phyloP scores from a whole-genome alignment of 352 stramenopile genomes.

The Pythium pyrilobum region DNA sequence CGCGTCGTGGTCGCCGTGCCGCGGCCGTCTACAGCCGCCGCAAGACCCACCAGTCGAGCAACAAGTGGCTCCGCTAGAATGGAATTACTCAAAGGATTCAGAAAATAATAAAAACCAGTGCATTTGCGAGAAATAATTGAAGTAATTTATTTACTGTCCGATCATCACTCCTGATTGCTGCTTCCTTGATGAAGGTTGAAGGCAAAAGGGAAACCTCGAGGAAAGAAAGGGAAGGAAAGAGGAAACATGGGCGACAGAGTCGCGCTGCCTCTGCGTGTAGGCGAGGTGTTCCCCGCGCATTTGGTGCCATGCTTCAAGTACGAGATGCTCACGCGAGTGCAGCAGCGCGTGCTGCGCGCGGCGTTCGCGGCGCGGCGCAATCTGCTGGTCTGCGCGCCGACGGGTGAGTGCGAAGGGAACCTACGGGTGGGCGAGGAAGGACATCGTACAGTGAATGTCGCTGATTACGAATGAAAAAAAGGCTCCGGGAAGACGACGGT shows the following conservation, averaged over 20 bases:
- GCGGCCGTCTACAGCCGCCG: constrained; percentile 54
- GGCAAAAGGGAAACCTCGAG: constrained; percentile 2
- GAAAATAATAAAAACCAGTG: neutral
- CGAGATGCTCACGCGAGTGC: constrained; percentile 35
- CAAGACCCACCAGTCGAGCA: constrained; percentile 54
- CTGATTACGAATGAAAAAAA: constrained; percentile 1
- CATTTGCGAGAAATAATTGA: no score
- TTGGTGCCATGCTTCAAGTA: constrained; percentile 40
- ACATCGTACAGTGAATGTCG: no score
- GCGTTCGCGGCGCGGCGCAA: constrained; percentile 29
- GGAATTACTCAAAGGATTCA: neutral
- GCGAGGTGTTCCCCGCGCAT: constrained; percentile 29
- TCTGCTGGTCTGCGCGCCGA: constrained; percentile 40
- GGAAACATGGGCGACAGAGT: neutral
- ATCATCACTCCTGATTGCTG: constrained; percentile 43
- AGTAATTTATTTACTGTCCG: neutral
- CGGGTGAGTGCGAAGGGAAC: constrained; percentile 16
- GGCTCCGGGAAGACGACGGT: constrained; percentile 44
- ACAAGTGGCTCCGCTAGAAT: neutral
- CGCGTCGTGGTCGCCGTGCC: constrained; percentile 49
- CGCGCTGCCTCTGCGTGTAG: constrained; percentile 10
- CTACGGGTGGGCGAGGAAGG: neutral
- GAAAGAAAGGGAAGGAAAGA: neutral
- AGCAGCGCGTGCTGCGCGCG: constrained; percentile 29
- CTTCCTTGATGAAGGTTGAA: neutral